A percentile compares a stretch with the other conserved stretches of the same genome.
These are phyloP conservation scores for Leucosporidium yakuticum DNA, from an alignment of 768 basidiomycete species.

Conservation along the genomic window DNA sequence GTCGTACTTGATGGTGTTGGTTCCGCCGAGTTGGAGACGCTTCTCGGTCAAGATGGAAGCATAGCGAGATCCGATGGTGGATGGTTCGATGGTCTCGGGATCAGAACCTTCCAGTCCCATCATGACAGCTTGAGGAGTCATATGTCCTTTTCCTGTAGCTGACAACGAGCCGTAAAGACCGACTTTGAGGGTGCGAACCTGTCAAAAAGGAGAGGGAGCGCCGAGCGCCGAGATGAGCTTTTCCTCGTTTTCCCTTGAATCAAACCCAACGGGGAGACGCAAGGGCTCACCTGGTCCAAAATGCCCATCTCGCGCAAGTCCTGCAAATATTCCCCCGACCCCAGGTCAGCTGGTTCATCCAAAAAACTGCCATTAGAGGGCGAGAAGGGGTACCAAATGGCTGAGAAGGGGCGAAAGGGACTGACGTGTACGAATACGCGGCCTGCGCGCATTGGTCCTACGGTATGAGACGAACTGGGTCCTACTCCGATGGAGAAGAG, in stretches of 20 bases:
- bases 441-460: conserved; percentile 84
- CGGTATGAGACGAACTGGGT: conserved; percentile 61
- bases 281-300: conserved; percentile 56
- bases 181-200: conserved; percentile 78
- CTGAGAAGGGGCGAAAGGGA: neutral
- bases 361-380: too few species aligned
- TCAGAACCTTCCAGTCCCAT: conserved; percentile 48
- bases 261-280: neutral
- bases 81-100: conserved; percentile 76
- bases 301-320: conserved; percentile 64
- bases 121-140: conserved; percentile 42
- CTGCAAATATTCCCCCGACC: conserved; percentile 22
- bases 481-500: conserved; percentile 44
- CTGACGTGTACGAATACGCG: conserved; percentile 64
- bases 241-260: neutral
- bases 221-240: conserved; percentile 3
- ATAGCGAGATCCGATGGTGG: conserved; percentile 31
- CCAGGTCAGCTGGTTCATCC: neutral
- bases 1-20: conserved; percentile 72
- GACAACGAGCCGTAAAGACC: conserved; percentile 89
- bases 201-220: conserved; percentile 8
- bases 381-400: too few species aligned
- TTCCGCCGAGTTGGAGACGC: conserved; percentile 63
- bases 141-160: conserved; percentile 61
- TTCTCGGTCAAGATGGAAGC: conserved; percentile 59